Percentiles rank a stretch among this genome's conserved stretches.
These are phyloP conservation scores for Fusarium robinianum DNA, from an alignment of 2,329 filamentous ascomycete genomes.

Conservation along the genomic window DNA sequence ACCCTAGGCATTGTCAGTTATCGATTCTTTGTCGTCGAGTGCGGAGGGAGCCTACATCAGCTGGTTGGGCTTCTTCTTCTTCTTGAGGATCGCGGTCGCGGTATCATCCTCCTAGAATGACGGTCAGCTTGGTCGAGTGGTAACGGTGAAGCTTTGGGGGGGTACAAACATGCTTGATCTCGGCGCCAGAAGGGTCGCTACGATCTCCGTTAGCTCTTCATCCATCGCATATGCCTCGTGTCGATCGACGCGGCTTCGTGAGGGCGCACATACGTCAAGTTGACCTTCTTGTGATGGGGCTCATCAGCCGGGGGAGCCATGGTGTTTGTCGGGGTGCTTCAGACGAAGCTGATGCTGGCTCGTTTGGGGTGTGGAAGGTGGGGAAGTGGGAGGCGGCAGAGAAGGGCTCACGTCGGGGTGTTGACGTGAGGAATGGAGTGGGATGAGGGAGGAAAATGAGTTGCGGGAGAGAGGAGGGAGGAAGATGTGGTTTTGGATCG, in stretches of 20 bases:
- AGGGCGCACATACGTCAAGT: constrained; percentile 68
- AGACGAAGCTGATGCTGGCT: constrained; percentile 35
- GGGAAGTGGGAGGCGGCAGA: constrained; percentile 29
- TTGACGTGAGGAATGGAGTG: constrained; percentile 14
- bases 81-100: constrained; percentile 96
- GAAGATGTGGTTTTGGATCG: constrained; percentile 14
- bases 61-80: constrained; percentile 99
- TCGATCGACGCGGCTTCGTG: not conserved
- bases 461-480: constrained; percentile 3
- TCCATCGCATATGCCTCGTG: not conserved
- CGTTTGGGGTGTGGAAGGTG: constrained; percentile 24
- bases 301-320: constrained; percentile 73
- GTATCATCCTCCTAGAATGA: constrained; percentile 77
- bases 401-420: too few species aligned
- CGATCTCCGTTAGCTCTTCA: constrained; percentile 44
- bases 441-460: constrained; percentile 10
- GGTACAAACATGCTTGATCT: constrained; percentile 76
- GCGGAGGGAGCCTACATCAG: constrained; percentile 71
- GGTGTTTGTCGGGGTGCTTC: constrained; percentile 48
- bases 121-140: constrained; percentile 42
- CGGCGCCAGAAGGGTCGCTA: constrained; percentile 88
- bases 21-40: constrained; percentile 6
- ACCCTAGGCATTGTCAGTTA: constrained; percentile 64
- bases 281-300: constrained; percentile 72
- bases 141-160: constrained; percentile 21